phyloP scores from a whole-genome alignment of 306 rosid genomes.

The Quercus bicolor region DNA sequence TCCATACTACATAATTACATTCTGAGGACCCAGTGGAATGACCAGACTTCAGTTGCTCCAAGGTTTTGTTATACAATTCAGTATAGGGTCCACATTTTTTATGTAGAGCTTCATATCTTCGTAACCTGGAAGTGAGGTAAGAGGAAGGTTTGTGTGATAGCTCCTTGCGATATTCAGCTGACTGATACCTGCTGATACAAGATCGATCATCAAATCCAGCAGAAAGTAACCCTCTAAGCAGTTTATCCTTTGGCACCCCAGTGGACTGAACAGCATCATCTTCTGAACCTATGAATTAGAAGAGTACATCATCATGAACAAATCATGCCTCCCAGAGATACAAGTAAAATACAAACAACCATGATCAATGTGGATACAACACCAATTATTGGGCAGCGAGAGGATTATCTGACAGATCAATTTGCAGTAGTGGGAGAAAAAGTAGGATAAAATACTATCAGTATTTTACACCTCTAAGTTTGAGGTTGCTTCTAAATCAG shows the following conservation, averaged over 20 bases:
- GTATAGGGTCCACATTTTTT: slow-evolving; percentile 68
- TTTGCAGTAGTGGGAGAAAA: neutral
- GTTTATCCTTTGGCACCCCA: slow-evolving; percentile 37
- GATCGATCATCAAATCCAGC: slow-evolving; percentile 52
- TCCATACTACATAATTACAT: slow-evolving; percentile 65
- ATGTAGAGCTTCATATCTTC: slow-evolving; percentile 59
- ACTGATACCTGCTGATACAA: slow-evolving; percentile 64
- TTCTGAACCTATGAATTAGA: slow-evolving; percentile 28
- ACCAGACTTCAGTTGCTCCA: slow-evolving; percentile 51
- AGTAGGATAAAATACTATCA: too few species aligned
- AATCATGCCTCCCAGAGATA: neutral
- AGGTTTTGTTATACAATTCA: slow-evolving; percentile 49
- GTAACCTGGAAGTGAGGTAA: slow-evolving; percentile 53
- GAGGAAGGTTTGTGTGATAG: slow-evolving; percentile 45
- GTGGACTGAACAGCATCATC: slow-evolving; percentile 19
- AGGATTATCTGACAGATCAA: neutral
- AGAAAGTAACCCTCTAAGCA: slow-evolving; percentile 52
- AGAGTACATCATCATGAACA: slow-evolving; percentile 5
- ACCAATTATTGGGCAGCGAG: neutral
- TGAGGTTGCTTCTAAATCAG: too few species aligned
- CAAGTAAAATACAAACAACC: neutral
- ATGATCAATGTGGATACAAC: neutral
- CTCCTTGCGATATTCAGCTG: slow-evolving; percentile 39
- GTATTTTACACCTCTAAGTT: too few species aligned
- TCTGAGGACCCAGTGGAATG: slow-evolving; percentile 22